Evolutionary conservation across 2,329 filamentous ascomycete species (phyloP), one percentile per base, ranked within the genome.

Genomic region (Metarhizium brunneum): DNA sequence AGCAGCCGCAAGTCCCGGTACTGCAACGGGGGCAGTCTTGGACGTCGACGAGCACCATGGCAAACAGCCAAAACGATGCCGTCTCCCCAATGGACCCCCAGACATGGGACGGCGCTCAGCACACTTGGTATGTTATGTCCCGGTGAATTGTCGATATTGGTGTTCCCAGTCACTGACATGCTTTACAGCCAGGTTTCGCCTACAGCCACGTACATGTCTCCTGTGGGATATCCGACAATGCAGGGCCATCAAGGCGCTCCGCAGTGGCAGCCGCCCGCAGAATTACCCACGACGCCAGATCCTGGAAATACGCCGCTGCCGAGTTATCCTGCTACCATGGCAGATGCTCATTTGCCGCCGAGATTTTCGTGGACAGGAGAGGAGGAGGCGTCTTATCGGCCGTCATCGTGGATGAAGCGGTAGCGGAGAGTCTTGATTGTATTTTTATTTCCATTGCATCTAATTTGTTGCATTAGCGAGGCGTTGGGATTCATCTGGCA

Each of bases 231-330:
- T 30, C 30, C 25, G 14, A 29, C 45, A 30, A n/a, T 6, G 10
- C 16, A 30, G 7, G 14, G 25, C 14, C 25, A 48, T 11, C 42
- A 18, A 16, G 45, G 11, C 8, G 20, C 2, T 48, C 20, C 45
- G 18, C 30, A 47, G 20, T 51, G 52, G 55, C 55, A 54, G 18
- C 6, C 7, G 4, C 52, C 52, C 1, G 49, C 51, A 7, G 58
- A 60, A 42, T 51, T 58, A 30, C 55, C 55, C 8, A 47, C 55
- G 8, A 68, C 65, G 7, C 52, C 57, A 1, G 64, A 67, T 4
- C 67, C 65, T 1, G 66, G 62, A 1, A 64, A 66, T 47, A 70
- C 69, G 20, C 67, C 68, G 14, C 61, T 70, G n/a, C 73, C 73
- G 1, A 58, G 38, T 3, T 56, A 32, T 73, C 72, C 48, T 60